Evolutionary conservation across 108 stramenopile species (phyloP).

Genomic region (Cyclotella choctawhatcheeana): DNA sequence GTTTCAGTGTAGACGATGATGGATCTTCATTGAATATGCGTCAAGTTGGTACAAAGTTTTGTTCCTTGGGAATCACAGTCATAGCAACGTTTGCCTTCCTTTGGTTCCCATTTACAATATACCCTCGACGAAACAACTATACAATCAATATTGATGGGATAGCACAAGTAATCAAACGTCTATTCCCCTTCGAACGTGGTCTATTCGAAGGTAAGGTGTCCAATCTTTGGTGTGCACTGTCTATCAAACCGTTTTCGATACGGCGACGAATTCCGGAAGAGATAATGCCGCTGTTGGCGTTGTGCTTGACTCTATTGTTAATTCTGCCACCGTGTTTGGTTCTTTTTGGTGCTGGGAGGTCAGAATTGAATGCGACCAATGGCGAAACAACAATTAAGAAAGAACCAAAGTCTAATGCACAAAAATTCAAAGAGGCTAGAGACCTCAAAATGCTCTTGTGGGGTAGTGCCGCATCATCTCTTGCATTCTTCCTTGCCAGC

Average conservation of each 20-base stretch:
- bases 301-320: constrained; percentile 55
- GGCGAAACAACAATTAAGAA: constrained; percentile 12
- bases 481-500: constrained; percentile 93
- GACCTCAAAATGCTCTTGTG: constrained; percentile 56
- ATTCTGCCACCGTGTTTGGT: constrained; percentile 57
- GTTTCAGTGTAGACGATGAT: constrained; percentile 26
- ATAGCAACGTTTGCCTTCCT: constrained; percentile 64
- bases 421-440: constrained; percentile 19
- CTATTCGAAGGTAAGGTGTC: constrained; percentile 96
- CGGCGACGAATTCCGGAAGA: constrained; percentile 59
- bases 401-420: too few relatives aligned
- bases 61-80: constrained; percentile 75
- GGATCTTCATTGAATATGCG: neutral
- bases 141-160: constrained; percentile 45
- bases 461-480: constrained; percentile 64
- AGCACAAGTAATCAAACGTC: constrained; percentile 66
- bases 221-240: constrained; percentile 91
- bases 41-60: constrained; percentile 27
- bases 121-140: neutral
- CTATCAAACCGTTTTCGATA: constrained; percentile 69
- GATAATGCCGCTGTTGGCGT: constrained; percentile 59
- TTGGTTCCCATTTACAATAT: constrained; percentile 80
- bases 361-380: neutral
- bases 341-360: constrained; percentile 46
- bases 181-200: constrained; percentile 94